Evolutionary conservation across 257 asterid species (phyloP), one percentile per base, ranked within the genome.

Genomic region (Przewalskia tangutica): DNA sequence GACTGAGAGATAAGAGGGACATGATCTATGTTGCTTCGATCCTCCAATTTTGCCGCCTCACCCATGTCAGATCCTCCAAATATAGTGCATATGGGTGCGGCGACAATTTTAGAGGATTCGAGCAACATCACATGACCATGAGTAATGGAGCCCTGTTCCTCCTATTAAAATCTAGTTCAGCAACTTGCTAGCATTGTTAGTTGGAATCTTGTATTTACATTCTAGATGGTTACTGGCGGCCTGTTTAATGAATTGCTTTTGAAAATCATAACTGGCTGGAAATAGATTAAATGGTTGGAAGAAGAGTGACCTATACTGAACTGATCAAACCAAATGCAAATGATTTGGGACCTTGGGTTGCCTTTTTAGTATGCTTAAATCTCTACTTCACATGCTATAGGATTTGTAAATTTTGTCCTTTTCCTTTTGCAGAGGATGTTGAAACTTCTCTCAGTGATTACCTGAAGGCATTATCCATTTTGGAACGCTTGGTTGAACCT

Each of bases 391-490:
- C 46, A 23, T 75, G 80, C 46, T 75, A 48, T 51, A 32, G 20
- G 78, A 65, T 65, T 32, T 65, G 78, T 68, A 32, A 10, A 17
- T 79, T 50, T n/a, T 80, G 40, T 63, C 42, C 14, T 79, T 83
- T 8, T 32, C 63, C 50, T 77, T 59, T 64, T 76, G 80, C 89
- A 96, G 98, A 94, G 99, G 99, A 96, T 88, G 91, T 91, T 50
- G 99, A 96, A 84, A 96, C 98, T 83, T 96, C 99, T n/a, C 87
- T 89, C 73, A 85, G 93, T 83, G 99, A 96, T 90, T 96, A 96
- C 91, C 89, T 92, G 85, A 96, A 92, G 88, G 93, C 98, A 64
- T 87, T 96, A 58, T 89, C 94, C 83, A 92, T 94, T 82, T 85
- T 96, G 97, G 93, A 92, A 90, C 88, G 87, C 73, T 83, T 94